Evolutionary conservation across 2,329 filamentous ascomycete genomes (phyloP).

Genomic region (Fusarium pseudocircinatum): DNA sequence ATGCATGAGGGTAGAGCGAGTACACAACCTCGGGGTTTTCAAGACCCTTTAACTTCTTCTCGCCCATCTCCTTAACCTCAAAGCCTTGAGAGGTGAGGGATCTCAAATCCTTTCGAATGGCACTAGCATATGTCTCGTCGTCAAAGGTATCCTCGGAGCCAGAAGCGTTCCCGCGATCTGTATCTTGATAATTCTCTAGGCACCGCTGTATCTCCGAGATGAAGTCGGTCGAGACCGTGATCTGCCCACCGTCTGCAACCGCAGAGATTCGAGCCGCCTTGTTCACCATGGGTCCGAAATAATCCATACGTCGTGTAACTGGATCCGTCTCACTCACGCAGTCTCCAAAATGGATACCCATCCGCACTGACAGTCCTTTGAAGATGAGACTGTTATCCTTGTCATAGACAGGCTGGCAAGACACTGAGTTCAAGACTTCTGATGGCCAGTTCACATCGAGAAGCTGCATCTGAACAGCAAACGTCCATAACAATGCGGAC

Average conservation of each 20-base stretch:
- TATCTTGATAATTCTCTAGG: constrained; percentile 87
- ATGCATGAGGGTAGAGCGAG: constrained; percentile 89
- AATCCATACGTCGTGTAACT: constrained; percentile 98
- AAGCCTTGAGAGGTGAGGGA: constrained; percentile 92
- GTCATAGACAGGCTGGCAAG: constrained; percentile 84
- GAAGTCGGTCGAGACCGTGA: constrained; percentile 96
- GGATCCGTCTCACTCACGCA: constrained; percentile 96
- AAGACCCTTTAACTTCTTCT: constrained; percentile 93
- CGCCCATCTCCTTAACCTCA: constrained; percentile 95
- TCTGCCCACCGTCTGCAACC: constrained; percentile 95
- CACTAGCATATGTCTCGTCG: constrained; percentile 77
- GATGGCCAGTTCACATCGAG: constrained; percentile 92
- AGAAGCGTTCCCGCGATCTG: constrained; percentile 74
- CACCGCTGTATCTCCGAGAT: constrained; percentile 95
- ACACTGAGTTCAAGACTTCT: constrained; percentile 87
- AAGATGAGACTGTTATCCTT: constrained; percentile 91
- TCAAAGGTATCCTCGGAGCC: constrained; percentile 75
- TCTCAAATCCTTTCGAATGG: constrained; percentile 87
- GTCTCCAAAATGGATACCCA: constrained; percentile 96
- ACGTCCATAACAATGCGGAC: constrained; percentile 93
- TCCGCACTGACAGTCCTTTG: constrained; percentile 91
- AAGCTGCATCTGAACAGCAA: constrained; percentile 88
- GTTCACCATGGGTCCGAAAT: constrained; percentile 99
- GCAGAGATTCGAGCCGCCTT: constrained; percentile 93
- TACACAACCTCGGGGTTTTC: constrained; percentile 98